Evolutionary conservation across 2,329 filamentous ascomycete species (phyloP), one percentile per base, ranked within the genome.

Genomic region (Fusarium pininemorale): DNA sequence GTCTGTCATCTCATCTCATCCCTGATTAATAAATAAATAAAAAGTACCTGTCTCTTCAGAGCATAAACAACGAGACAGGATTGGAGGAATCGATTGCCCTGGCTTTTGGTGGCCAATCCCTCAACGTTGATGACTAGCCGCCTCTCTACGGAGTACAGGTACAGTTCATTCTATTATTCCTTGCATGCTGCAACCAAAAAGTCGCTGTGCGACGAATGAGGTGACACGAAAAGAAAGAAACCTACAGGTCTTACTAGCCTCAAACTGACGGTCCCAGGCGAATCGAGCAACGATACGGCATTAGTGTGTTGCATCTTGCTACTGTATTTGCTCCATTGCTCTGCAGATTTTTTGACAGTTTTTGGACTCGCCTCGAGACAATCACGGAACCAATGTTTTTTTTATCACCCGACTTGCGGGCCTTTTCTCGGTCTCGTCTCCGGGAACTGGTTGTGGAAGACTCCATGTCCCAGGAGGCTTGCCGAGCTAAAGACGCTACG

Each of bases 111-210:
- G 74, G 66, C 75, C 72, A 77, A 74, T 76, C 59, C 64, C 61
- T 60, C 57, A 60, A 69, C 62, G 42, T 63, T 44, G 42, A 63
- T 63, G 68, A 58, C 57, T 56, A 66, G 64, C 69, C 42, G 64
- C 69, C 42, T 69, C 35, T 47, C 28, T 50, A n/a, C 50, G 64
- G 41, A 35, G 66, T 65, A 69, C 58, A 51, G 51, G 26, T 45
- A 45, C 16, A 42, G 50, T 35, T 15, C 66, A 69, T 38, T 42
- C 14, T 24, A 45, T 47, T 68, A 73, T 78, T 77, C 66, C 76
- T 73, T 78, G 74, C 75, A 77, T 77, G 61, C 70, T 73, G 72
- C 73, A 76, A 63, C 66, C 70, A 47, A 47, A 61, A 41, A 61
- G 47, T 50, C 41, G 32, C 50, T 73, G 59, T 67, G 66, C 70